Conservation (phyloP, 192 early-diverging fungal species). For the Entomortierella lignicola region DNA sequence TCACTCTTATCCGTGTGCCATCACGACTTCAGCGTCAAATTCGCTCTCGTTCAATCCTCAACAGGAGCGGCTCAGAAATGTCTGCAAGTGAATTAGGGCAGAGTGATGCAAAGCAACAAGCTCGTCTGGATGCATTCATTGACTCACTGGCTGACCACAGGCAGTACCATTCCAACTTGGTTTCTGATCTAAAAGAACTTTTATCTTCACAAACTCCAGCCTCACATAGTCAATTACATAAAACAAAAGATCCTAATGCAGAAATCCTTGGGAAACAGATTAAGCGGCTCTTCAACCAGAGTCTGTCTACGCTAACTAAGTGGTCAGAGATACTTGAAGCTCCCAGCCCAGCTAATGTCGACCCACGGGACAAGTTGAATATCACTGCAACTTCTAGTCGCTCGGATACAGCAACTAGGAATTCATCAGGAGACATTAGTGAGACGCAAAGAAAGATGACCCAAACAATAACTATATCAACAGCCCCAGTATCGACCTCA, state of each 20-base stretch:
- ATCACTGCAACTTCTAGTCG: neutral
- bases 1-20: neutral
- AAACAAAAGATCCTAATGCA: neutral
- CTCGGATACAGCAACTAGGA: neutral
- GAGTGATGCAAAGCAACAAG: neutral
- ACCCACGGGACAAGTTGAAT: neutral
- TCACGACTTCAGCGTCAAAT: no score
- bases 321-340: slow-evolving; percentile 37
- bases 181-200: slow-evolving; percentile 7
- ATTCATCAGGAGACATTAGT: no score
- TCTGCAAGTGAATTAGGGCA: neutral
- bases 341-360: neutral
- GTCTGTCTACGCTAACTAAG: slow-evolving; percentile 14
- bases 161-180: slow-evolving; percentile 15
- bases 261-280: slow-evolving; percentile 16
- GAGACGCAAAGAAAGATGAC: neutral
- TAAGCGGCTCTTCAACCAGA: slow-evolving; percentile 39
- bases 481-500: neutral
- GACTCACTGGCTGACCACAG: slow-evolving; percentile 13
- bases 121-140: slow-evolving; percentile 18
- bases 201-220: neutral
- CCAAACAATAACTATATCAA: neutral
- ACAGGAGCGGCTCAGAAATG: neutral
- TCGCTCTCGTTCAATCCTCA: no score
- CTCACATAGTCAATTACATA: neutral